Conservation (phyloP, 2,329 filamentous ascomycete genomes). For the Cylindrodendrum hubeiense region DNA sequence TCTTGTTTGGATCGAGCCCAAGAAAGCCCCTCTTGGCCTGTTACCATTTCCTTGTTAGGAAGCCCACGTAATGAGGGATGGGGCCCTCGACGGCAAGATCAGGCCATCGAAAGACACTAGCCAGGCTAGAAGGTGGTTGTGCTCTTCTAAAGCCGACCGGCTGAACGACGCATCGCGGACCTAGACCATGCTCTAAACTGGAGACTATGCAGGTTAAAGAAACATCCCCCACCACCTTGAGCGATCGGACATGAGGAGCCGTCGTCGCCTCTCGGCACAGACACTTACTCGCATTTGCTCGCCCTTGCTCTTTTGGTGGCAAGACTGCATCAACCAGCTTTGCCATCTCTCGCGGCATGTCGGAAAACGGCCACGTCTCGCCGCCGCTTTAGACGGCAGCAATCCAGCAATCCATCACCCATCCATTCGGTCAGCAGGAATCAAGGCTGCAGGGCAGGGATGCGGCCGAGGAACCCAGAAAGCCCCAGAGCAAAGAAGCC, state of each 20-base stretch:
- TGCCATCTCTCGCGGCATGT: conserved; percentile 10
- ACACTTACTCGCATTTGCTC: background rate
- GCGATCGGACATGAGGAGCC: conserved; percentile 28
- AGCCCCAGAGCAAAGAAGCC: conserved; percentile 10
- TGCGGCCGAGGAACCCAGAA: conserved; percentile 17
- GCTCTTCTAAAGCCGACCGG: conserved; percentile 34
- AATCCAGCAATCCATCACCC: background rate
- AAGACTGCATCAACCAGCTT: background rate
- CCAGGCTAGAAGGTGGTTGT: conserved; percentile 30
- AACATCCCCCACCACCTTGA: conserved; percentile 36
- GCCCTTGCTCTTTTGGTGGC: background rate
- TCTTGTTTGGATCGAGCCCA: conserved; percentile 15
- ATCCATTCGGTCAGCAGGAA: conserved; percentile 31
- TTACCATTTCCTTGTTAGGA: conserved; percentile 13
- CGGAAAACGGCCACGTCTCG: conserved; percentile 20
- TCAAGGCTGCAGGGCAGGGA: conserved; percentile 35
- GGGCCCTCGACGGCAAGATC: conserved; percentile 28
- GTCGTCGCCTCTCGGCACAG: conserved; percentile 15
- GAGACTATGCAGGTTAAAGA: conserved; percentile 29
- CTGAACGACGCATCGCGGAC: conserved; percentile 27
- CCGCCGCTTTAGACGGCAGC: conserved; percentile 16
- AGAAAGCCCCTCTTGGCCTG: conserved; percentile 8
- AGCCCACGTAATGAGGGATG: conserved; percentile 27
- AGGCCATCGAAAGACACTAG: conserved; percentile 38
- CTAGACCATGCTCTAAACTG: conserved; percentile 25